These are phyloP conservation scores for Oryza longistaminata DNA, from an alignment of 176 grass and related monocot species.

Conservation along the genomic window DNA sequence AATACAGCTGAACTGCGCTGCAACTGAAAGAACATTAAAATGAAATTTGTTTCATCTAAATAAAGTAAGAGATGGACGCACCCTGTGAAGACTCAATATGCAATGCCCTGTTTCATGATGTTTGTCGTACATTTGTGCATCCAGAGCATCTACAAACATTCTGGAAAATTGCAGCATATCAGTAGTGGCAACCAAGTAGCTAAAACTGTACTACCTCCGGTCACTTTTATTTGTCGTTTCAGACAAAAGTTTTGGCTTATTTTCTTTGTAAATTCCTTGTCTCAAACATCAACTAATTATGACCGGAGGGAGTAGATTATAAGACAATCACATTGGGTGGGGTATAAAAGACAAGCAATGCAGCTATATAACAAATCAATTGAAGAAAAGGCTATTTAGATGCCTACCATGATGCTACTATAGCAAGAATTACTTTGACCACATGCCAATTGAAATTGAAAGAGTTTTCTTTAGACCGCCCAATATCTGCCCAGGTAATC, in stretches of 20 bases:
- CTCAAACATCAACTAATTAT: too few species aligned
- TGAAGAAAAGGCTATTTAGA: background rate
- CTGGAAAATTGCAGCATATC: slow-evolving; percentile 53
- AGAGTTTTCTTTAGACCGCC: background rate
- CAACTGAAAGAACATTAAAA: slow-evolving; percentile 10
- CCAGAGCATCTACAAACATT: slow-evolving; percentile 92
- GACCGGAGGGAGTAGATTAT: background rate
- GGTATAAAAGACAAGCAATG: background rate
- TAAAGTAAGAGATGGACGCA: slow-evolving; percentile 33
- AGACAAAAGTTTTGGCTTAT: too few species aligned
- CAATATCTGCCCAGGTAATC: slow-evolving; percentile 9
- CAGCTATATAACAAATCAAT: slow-evolving; percentile 7
- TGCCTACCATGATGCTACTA: background rate
- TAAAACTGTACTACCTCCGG: background rate
- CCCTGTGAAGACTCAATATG: slow-evolving; percentile 73
- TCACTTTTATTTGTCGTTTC: too few species aligned
- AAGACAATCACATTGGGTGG: background rate
- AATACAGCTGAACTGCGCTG: background rate
- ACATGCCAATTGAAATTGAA: background rate
- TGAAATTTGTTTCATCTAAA: slow-evolving; percentile 24
- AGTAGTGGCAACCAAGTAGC: slow-evolving; percentile 26
- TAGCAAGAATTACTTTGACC: background rate
- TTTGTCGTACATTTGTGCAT: slow-evolving; percentile 78
- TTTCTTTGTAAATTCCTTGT: too few species aligned
- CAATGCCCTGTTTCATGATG: slow-evolving; percentile 76